phyloP scores from a whole-genome alignment of 2,329 filamentous ascomycete species.

The Verticillium longisporum region DNA sequence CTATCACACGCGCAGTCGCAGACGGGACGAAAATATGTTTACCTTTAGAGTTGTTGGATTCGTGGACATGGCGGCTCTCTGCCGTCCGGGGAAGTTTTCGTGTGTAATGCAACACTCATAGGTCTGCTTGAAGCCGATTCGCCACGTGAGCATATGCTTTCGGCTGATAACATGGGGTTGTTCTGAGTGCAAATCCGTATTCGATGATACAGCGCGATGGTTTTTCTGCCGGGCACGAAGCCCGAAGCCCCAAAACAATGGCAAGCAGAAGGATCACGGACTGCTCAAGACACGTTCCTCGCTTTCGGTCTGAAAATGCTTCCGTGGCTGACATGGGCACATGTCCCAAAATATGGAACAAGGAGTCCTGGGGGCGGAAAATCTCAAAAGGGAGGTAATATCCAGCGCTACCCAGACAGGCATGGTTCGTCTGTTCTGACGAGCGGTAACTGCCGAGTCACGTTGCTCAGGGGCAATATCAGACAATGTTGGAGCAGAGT shows the following conservation, averaged over 20 bases:
- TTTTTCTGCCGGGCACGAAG: neutral
- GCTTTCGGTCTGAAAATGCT: neutral
- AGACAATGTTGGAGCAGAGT: neutral
- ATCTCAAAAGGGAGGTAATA: neutral
- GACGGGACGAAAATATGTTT: neutral
- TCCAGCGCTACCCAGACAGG: neutral
- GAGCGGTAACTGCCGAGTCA: neutral
- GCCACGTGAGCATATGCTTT: neutral
- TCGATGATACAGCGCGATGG: neutral
- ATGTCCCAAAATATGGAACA: no score
- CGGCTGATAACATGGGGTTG: neutral
- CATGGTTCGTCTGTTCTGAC: neutral
- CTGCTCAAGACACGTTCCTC: no score
- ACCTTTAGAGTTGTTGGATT: neutral
- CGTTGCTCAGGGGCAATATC: neutral
- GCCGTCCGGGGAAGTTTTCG: neutral
- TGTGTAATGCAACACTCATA: neutral
- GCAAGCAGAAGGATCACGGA: neutral
- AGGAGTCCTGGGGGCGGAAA: no score
- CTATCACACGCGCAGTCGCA: neutral
- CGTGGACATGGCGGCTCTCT: neutral
- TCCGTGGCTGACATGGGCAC: neutral
- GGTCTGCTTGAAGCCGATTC: neutral
- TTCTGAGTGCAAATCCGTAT: neutral
- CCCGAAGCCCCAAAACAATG: neutral